A percentile compares a stretch with the other conserved stretches of the same genome.
Conservation (phyloP, 305 asterid genomes). For the Solanum hybrid region DNA sequence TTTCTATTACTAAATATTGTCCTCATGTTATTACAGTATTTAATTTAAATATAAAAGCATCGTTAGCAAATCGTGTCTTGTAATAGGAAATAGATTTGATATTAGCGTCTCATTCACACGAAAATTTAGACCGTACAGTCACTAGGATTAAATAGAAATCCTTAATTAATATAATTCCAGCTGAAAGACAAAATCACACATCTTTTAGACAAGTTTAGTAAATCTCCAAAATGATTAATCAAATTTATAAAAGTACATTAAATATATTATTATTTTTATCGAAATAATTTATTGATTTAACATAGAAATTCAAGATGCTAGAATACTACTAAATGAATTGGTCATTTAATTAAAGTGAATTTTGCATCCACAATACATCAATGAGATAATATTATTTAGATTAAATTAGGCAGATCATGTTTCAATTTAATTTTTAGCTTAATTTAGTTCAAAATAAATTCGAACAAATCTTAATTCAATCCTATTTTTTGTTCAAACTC, state of each 20-base stretch:
- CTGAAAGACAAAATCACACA: background rate
- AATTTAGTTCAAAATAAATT: no score
- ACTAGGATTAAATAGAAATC: background rate
- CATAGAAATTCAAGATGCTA: background rate
- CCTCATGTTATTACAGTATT: background rate
- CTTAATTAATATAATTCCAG: background rate
- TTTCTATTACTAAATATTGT: background rate
- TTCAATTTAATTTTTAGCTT: no score
- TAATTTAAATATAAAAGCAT: no score
- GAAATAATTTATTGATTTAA: no score
- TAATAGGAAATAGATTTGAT: background rate
- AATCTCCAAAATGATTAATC: background rate
- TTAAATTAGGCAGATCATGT: no score
- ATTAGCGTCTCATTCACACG: background rate
- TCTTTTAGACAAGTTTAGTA: background rate
- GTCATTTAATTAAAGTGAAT: background rate
- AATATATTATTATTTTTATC: background rate
- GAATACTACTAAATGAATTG: background rate
- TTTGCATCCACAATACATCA: background rate
- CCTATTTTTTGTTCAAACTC: no score
- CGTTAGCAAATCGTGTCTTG: background rate
- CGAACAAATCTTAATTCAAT: no score
- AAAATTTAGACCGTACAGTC: background rate
- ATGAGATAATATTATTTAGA: no score
- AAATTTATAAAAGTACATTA: background rate